Conservation (phyloP, 75 land plant genomes). For the Cupressus sempervirens region DNA sequence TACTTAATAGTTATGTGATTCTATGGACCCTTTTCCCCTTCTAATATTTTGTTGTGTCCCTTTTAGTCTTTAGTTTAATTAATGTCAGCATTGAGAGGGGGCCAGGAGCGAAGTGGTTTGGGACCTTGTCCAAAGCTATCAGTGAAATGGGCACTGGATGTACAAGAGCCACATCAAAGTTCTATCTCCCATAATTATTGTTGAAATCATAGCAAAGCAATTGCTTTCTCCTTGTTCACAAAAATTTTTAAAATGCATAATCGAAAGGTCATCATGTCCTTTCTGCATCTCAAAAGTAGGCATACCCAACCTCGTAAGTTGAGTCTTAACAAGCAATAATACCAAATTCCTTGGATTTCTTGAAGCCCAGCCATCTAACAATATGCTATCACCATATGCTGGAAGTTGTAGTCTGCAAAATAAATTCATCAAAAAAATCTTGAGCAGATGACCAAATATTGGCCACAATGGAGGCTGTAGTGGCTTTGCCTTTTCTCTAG, state of each 20-base stretch:
- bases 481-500: no score
- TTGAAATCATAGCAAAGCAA: background rate
- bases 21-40: background rate
- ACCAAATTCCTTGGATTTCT: background rate
- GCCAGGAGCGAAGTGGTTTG: slow-evolving; percentile 43
- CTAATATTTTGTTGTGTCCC: no score
- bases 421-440: background rate
- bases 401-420: slow-evolving; percentile 1
- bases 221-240: background rate
- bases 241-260: background rate
- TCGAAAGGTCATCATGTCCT: background rate
- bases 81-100: slow-evolving; percentile 66
- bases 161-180: slow-evolving; percentile 58
- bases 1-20: background rate
- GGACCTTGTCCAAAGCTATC: slow-evolving; percentile 30
- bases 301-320: background rate
- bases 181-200: slow-evolving; percentile 47
- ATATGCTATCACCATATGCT: background rate
- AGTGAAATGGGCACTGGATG: slow-evolving; percentile 80
- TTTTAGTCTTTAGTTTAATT: slow-evolving; percentile 24
- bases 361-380: slow-evolving; percentile 10
- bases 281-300: background rate
- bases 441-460: no score
- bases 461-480: no score
- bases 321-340: slow-evolving; percentile 1